Percentiles rank a stretch among this genome's conserved stretches.
phyloP scores from a whole-genome alignment of 257 asterid species.

The Echites panduratus region DNA sequence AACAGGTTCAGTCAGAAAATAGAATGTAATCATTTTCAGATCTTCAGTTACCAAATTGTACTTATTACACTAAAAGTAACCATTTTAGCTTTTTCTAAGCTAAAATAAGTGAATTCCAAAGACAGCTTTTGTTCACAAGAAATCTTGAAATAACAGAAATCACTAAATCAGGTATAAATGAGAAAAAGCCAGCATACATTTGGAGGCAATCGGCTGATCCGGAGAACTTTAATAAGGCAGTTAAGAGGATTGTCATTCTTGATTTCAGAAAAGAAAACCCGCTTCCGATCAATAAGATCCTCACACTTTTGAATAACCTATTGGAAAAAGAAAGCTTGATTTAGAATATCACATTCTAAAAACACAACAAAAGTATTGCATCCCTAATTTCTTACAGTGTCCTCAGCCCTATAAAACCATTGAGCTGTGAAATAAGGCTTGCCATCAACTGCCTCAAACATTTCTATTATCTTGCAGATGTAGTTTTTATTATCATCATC shows the following conservation, averaged over 20 bases:
- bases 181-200: slow-evolving; percentile 32
- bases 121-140: not conserved
- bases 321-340: slow-evolving; percentile 6
- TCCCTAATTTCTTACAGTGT: slow-evolving; percentile 49
- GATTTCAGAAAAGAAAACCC: slow-evolving; percentile 62
- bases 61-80: not conserved
- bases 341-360: not conserved
- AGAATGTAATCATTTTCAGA: not conserved
- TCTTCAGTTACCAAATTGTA: too few species aligned
- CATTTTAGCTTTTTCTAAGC: not conserved
- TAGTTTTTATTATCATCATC: slow-evolving; percentile 34
- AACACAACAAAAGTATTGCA: not conserved
- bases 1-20: not conserved
- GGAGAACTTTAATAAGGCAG: slow-evolving; percentile 45
- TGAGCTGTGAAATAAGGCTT: slow-evolving; percentile 45
- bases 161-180: not conserved
- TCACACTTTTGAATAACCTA: slow-evolving; percentile 47
- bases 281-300: slow-evolving; percentile 32
- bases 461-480: slow-evolving; percentile 65
- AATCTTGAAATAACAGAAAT: not conserved
- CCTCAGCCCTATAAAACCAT: slow-evolving; percentile 69
- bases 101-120: not conserved
- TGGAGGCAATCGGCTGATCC: slow-evolving; percentile 29
- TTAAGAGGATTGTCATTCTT: slow-evolving; percentile 64
- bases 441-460: slow-evolving; percentile 55